Base-by-base conservation (phyloP, 306 rosid genomes). In the Cyclanthera cordifolia region DNA sequence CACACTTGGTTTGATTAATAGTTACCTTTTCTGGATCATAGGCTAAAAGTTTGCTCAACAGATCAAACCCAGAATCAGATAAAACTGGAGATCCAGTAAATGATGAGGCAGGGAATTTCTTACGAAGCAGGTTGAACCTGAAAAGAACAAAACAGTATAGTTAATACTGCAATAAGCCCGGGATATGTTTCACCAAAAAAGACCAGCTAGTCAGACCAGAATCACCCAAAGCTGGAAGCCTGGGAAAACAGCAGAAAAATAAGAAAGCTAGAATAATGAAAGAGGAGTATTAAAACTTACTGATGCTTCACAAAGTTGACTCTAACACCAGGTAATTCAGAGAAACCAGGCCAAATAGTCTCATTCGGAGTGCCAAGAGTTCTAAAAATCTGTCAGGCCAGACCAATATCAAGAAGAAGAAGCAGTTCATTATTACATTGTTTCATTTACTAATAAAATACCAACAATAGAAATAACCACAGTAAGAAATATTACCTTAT, bases 141-240 rank as follows among this genome's bases (percentile, higher is more conserved):
- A 78, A 74, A 84, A 72, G 37, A 65, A 55, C n/a, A 54, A 20
- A 67, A 39, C 27, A 78, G 52, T 37, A 46, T 13, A 19, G 85
- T 94, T 80, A 86, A 87, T 86, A 80, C 65, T 83, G 66, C 66
- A 79, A 61, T 56, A 72, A 71, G 74, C 64, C 61, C 58, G 66
- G 53, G 84, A 87, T 72, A 83, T 65, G 80, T 41, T 72, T 86
- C 93, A 84, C 91, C 95, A 86, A 77, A 66, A 72, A 81, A 82
- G 89, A 90, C 90, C 94, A 86, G 94, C 82, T 81, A 87, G 94
- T 85, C 86, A 82, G 85, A 84, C 84, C 87, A 87, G 91, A 87
- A 86, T 87, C 98, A 93, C 96, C 94, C 89, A 93, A 83, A 89
- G 95, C 88, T 84, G 94, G 96, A 89, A 89, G 98, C 98, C 98